phyloP scores from a whole-genome alignment of 176 grass and related monocot species.

The Rhipidocladum racemiflorum region DNA sequence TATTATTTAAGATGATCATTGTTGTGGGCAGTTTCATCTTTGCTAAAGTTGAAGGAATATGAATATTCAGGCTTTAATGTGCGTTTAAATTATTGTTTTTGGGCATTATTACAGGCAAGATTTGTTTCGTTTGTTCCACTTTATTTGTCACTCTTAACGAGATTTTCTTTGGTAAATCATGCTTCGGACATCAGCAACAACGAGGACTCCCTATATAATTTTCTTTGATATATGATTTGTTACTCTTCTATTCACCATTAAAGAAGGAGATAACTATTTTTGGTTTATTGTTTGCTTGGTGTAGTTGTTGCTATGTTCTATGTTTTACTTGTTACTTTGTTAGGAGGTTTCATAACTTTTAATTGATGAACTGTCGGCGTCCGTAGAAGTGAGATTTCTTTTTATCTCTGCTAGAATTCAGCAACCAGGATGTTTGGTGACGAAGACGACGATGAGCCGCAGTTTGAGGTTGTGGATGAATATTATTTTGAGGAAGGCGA shows the following conservation, averaged over 20 bases:
- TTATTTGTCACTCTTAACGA: too few species aligned
- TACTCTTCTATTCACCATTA: neutral
- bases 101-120: neutral
- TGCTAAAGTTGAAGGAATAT: too few species aligned
- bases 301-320: neutral
- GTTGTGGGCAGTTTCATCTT: neutral
- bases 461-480: neutral
- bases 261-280: neutral
- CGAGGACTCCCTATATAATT: neutral
- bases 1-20: too few species aligned
- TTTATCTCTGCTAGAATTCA: neutral
- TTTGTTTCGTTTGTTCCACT: neutral
- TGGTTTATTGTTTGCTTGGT: neutral
- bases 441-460: constrained; percentile 11
- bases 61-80: neutral
- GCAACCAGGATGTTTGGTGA: constrained; percentile 25
- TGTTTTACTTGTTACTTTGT: too few species aligned
- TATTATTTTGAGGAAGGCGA: constrained; percentile 44
- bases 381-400: neutral
- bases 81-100: neutral
- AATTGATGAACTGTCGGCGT: neutral
- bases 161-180: neutral
- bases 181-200: too few species aligned
- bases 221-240: constrained; percentile 4
- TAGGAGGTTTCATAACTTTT: neutral